Evolutionary conservation across 2,329 filamentous ascomycete genomes (phyloP).

Genomic region (Calonectria naviculata): DNA sequence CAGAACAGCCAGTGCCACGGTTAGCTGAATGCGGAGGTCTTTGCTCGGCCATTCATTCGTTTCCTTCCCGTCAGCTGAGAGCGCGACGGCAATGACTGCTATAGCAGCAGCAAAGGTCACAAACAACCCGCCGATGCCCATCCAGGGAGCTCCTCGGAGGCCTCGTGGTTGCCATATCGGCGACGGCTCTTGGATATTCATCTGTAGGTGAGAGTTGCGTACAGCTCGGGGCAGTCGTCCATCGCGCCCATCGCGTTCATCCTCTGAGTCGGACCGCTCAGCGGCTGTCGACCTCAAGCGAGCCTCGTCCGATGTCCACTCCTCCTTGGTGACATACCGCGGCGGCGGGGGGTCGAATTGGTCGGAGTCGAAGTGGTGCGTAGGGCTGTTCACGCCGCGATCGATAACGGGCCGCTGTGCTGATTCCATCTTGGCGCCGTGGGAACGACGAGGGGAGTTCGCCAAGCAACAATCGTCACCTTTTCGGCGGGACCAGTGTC

Average conservation of each 20-base stretch:
- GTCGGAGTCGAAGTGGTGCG: background rate
- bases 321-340: slow-evolving; percentile 1
- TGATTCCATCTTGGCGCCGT: background rate
- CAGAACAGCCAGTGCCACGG: slow-evolving; percentile 11
- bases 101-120: background rate
- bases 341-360: background rate
- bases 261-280: background rate
- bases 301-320: background rate
- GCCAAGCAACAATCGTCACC: background rate
- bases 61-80: slow-evolving; percentile 2
- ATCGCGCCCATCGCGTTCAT: too few species aligned
- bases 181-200: background rate
- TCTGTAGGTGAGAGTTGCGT: background rate
- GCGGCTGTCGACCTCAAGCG: background rate
- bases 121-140: background rate
- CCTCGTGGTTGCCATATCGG: background rate
- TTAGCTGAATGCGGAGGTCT: background rate
- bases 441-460: background rate
- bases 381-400: background rate
- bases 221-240: background rate
- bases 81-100: background rate
- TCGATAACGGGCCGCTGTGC: background rate
- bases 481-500: background rate
- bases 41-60: slow-evolving; percentile 10
- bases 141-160: slow-evolving; percentile 8